A percentile compares a stretch with the other conserved stretches of the same genome.
Evolutionary conservation across 495 filamentous ascomycete species (phyloP).

Genomic region (Thozetella sp.): DNA sequence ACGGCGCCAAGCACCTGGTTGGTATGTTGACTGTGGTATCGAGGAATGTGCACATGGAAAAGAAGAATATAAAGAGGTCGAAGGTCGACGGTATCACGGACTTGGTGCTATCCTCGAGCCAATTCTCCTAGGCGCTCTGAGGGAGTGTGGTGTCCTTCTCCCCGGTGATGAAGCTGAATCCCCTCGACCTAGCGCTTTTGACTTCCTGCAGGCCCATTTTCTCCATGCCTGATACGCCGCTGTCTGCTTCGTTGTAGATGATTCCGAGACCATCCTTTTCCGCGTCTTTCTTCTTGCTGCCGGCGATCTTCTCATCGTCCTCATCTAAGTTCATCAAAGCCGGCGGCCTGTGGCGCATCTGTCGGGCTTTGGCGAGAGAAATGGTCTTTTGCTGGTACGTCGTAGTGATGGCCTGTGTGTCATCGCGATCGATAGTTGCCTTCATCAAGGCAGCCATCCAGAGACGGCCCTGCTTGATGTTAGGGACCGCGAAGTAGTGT

Average conservation of each 20-base stretch:
- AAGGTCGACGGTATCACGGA: conserved; percentile 6
- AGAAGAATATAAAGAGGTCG: neutral
- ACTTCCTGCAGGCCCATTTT: conserved; percentile 42
- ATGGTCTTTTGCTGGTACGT: conserved; percentile 97
- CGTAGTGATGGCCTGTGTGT: conserved; percentile 72
- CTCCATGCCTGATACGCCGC: conserved; percentile 46
- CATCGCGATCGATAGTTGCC: conserved; percentile 95
- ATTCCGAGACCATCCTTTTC: conserved; percentile 13
- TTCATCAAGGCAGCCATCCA: conserved; percentile 99
- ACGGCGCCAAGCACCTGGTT: neutral
- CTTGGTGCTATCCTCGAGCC: neutral
- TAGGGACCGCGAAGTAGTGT: conserved; percentile 97
- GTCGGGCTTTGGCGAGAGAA: conserved; percentile 77
- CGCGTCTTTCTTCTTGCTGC: conserved; percentile 13
- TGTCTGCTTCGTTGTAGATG: conserved; percentile 48
- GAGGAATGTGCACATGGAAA: conserved; percentile 1
- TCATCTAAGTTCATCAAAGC: conserved; percentile 78
- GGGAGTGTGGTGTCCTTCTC: conserved; percentile 35
- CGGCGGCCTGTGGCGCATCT: conserved; percentile 85
- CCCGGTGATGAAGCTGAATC: conserved; percentile 25
- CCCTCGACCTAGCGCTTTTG: conserved; percentile 29
- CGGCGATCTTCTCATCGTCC: conserved; percentile 32
- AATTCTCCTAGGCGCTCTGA: conserved; percentile 37
- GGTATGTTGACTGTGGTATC: conserved; percentile 6
- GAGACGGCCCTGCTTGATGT: conserved; percentile 78